Percentiles rank a stretch among this genome's conserved stretches.
Conservation (phyloP, 352 stramenopile species). For the Phytophthora vignae region DNA sequence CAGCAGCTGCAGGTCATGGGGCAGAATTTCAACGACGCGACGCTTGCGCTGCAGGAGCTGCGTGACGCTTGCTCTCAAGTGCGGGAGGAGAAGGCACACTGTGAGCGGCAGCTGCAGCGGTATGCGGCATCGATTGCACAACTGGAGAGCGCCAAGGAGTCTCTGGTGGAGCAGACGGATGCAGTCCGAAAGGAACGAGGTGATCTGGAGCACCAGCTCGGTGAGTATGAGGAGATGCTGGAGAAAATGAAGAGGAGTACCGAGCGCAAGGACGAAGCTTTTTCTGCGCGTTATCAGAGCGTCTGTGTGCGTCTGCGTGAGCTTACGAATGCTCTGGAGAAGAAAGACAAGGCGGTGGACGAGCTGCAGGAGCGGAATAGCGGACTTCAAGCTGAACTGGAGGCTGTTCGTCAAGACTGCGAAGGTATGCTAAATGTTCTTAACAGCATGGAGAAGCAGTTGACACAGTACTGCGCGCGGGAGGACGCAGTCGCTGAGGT, state of each 20-base stretch:
- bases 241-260: constrained; percentile 66
- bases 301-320: constrained; percentile 74
- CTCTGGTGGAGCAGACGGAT: constrained; percentile 46
- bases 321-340: constrained; percentile 61
- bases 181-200: constrained; percentile 39
- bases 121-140: constrained; percentile 73
- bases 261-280: constrained; percentile 69
- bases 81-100: constrained; percentile 68
- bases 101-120: constrained; percentile 74
- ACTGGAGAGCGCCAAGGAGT: constrained; percentile 67
- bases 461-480: constrained; percentile 76
- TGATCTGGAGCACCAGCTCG: constrained; percentile 56
- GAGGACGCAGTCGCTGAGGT: constrained; percentile 83
- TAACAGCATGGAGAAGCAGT: constrained; percentile 85
- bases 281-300: constrained; percentile 72
- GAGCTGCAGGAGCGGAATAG: constrained; percentile 57
- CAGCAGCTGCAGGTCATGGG: constrained; percentile 76
- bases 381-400: constrained; percentile 56
- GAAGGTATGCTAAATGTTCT: constrained; percentile 88
- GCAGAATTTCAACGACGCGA: constrained; percentile 82
- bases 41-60: constrained; percentile 70
- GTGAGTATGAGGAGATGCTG: constrained; percentile 68
- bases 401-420: constrained; percentile 76
- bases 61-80: constrained; percentile 63
- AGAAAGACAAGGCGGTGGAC: constrained; percentile 62